Evolutionary conservation across 2,329 filamentous ascomycete genomes (phyloP).

Genomic region (Nannizziopsis arthrosporioides): DNA sequence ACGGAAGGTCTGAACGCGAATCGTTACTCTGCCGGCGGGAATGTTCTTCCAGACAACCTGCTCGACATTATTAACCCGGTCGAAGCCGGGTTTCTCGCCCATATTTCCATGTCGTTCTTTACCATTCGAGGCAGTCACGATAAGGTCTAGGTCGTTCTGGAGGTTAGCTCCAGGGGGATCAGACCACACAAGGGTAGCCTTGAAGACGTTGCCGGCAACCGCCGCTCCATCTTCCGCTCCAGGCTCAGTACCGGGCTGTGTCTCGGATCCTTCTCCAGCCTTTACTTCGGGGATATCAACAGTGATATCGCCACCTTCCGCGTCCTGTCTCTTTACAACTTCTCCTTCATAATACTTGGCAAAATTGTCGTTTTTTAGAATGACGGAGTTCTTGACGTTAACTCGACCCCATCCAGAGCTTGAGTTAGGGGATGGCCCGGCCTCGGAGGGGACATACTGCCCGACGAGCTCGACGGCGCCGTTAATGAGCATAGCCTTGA

Average conservation of each 20-base stretch:
- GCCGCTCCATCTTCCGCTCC: too few species aligned
- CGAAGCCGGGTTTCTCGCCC: slow-evolving; percentile 12
- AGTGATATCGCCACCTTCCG: slow-evolving; percentile 3
- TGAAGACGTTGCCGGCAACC: slow-evolving; percentile 6
- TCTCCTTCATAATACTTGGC: slow-evolving; percentile 10
- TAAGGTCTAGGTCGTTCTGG: slow-evolving; percentile 18
- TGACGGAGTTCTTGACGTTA: slow-evolving; percentile 15
- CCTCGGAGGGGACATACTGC: slow-evolving; percentile 15
- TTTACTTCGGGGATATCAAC: slow-evolving; percentile 9
- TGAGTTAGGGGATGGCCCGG: slow-evolving; percentile 15
- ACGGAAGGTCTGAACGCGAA: slow-evolving; percentile 8
- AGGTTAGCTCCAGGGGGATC: slow-evolving; percentile 14
- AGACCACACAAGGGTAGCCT: slow-evolving; percentile 17
- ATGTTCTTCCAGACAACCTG: slow-evolving; percentile 16
- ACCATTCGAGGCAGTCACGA: slow-evolving; percentile 13
- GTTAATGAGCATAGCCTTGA: slow-evolving; percentile 22
- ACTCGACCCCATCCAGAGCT: slow-evolving; percentile 19
- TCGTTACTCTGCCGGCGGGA: slow-evolving; percentile 8
- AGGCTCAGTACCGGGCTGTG: too few species aligned
- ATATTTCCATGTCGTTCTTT: slow-evolving; percentile 17
- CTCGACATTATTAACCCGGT: slow-evolving; percentile 18
- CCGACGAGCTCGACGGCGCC: slow-evolving; percentile 17
- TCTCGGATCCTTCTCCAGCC: not conserved
- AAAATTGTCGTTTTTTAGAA: slow-evolving; percentile 6
- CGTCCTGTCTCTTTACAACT: slow-evolving; percentile 9